phyloP scores from a whole-genome alignment of 1,139 yeast genomes.

The Hemisphaericaspora xylofermentans region DNA sequence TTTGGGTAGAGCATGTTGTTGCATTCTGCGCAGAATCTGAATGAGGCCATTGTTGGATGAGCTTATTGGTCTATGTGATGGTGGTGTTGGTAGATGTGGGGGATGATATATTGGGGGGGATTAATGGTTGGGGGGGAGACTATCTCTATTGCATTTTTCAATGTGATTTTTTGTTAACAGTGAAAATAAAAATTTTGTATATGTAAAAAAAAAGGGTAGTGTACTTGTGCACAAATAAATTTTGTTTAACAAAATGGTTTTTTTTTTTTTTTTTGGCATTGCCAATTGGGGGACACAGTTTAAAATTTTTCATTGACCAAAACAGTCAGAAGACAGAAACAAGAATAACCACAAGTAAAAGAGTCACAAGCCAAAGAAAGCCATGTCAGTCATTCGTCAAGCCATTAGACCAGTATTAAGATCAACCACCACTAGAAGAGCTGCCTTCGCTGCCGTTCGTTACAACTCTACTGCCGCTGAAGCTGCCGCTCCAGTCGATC shows the following conservation, averaged over 20 bases:
- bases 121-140: no score
- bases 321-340: no score
- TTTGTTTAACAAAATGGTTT: not conserved
- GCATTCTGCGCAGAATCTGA: constrained; percentile 90
- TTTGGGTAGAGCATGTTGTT: constrained; percentile 99
- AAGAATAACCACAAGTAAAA: no score
- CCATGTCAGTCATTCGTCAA: constrained; percentile 33
- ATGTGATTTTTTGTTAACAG: not conserved
- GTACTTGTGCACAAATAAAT: not conserved
- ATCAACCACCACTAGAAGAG: constrained; percentile 27
- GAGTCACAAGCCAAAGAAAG: not conserved
- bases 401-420: constrained; percentile 39
- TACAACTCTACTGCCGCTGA: constrained; percentile 57
- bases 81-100: no score
- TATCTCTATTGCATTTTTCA: no score
- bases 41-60: constrained; percentile 64
- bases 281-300: not conserved
- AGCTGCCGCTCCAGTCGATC: constrained; percentile 63
- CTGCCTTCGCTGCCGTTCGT: constrained; percentile 29
- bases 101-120: not conserved
- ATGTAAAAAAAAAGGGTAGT: not conserved
- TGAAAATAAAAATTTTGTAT: not conserved
- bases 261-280: not conserved
- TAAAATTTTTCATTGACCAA: not conserved
- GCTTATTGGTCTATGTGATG: not conserved